Evolutionary conservation across 2,329 filamentous ascomycete species (phyloP).

Genomic region (Helminthosporium solani): DNA sequence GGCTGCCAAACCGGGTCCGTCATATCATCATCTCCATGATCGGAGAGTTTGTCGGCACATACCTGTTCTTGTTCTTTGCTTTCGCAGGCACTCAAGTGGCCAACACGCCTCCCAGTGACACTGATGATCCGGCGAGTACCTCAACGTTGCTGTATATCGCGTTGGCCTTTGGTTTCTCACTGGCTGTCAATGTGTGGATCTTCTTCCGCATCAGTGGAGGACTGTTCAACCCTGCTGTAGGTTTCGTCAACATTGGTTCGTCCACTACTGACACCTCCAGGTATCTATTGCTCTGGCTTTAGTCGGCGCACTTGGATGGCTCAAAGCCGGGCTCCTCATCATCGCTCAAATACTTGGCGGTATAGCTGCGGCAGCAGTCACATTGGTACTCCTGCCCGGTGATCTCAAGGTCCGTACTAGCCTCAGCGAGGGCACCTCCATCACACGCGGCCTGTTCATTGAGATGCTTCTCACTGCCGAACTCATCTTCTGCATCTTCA

Average conservation of each 20-base stretch:
- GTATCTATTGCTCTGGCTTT: constrained; percentile 52
- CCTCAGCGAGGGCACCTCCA: constrained; percentile 44
- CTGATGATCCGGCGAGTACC: constrained; percentile 23
- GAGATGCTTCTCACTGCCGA: constrained; percentile 54
- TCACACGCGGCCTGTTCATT: constrained; percentile 50
- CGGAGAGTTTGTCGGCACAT: constrained; percentile 45
- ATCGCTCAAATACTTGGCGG: constrained; percentile 49
- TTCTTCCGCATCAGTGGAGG: constrained; percentile 45
- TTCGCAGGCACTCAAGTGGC: constrained; percentile 43
- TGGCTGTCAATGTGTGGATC: constrained; percentile 44
- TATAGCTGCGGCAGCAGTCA: constrained; percentile 49
- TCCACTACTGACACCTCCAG: constrained; percentile 21
- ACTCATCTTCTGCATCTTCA: constrained; percentile 53
- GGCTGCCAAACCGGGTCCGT: constrained; percentile 46
- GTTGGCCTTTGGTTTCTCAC: constrained; percentile 40
- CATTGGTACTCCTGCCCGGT: constrained; percentile 48
- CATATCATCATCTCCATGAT: constrained; percentile 50
- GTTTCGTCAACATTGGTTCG: constrained; percentile 24
- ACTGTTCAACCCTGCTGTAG: constrained; percentile 43
- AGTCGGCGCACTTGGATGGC: constrained; percentile 50
- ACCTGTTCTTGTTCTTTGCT: constrained; percentile 44
- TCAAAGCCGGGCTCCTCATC: constrained; percentile 46
- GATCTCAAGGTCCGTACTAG: constrained; percentile 49
- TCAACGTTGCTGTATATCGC: constrained; percentile 38
- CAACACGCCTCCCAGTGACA: constrained; percentile 30